These are phyloP conservation scores for Lentinula edodes DNA, from an alignment of 768 basidiomycete genomes.

Conservation along the genomic window DNA sequence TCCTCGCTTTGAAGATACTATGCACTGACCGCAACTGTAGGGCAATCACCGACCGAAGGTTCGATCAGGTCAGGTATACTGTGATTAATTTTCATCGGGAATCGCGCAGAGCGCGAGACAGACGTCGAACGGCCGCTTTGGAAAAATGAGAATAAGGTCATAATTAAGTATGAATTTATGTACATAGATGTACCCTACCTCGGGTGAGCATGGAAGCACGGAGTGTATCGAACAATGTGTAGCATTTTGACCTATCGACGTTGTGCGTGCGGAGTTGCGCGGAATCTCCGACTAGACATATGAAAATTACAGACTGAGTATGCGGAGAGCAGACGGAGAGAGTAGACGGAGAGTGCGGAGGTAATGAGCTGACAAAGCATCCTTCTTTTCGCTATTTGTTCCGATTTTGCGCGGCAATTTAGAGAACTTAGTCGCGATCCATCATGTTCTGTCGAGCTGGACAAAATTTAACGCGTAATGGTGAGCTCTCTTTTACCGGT, in stretches of 20 bases:
- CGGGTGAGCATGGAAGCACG: not conserved
- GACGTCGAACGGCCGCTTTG: slow-evolving; percentile 39
- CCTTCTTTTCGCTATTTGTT: not conserved
- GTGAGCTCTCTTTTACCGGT: slow-evolving; percentile 28
- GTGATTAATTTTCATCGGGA: slow-evolving; percentile 66
- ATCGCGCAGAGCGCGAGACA: slow-evolving; percentile 68
- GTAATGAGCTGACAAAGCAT: not conserved
- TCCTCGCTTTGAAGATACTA: not conserved
- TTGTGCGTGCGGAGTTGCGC: not conserved
- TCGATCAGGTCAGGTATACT: slow-evolving; percentile 80
- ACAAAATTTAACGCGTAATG: slow-evolving; percentile 45
- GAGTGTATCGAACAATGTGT: not conserved
- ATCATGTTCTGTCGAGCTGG: slow-evolving; percentile 60
- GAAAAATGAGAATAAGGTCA: slow-evolving; percentile 7
- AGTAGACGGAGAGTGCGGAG: not conserved
- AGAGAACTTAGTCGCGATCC: slow-evolving; percentile 3
- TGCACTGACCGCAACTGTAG: slow-evolving; percentile 28
- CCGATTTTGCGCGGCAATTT: not conserved
- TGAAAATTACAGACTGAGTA: not conserved
- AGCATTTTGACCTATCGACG: not conserved
- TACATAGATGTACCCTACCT: not conserved
- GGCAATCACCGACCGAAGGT: slow-evolving; percentile 56
- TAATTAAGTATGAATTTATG: not conserved
- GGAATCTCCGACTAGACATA: not conserved
- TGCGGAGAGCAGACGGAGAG: not conserved